Evolutionary conservation across 768 basidiomycete genomes (phyloP), one percentile per base, ranked within the genome.

Genomic region (Suillus ampliporus): DNA sequence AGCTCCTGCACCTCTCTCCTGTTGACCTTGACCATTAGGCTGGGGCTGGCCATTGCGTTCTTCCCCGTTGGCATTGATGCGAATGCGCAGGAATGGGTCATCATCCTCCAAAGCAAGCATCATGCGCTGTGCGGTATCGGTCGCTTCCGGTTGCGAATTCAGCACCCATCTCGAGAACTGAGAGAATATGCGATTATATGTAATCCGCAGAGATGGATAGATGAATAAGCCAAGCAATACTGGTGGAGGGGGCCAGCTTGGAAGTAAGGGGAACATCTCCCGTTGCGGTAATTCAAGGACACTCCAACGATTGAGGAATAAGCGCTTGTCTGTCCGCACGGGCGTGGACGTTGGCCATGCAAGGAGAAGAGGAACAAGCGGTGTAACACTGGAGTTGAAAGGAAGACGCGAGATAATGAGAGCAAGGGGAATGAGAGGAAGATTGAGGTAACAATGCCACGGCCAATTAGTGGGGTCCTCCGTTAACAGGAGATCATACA

Each of bases 381-480:
- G 73, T 0, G 75, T 65, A 15, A 75, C 60, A 19, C 64, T 65
- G 26, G 71, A 73, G 41, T 69, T 74, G 21, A 77, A 46, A 60
- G 81, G 80, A 47, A 87, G 80, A 44, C 89, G 87, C 37, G 89
- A 84, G 35, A 86, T 74, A 68, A 92, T 80, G 64, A 94, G 86
- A 31, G 83, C 81, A 48, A 91, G 71, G 0, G 92, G 90, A 44
- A 94, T 81, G 38, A 89, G 74, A 8, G 90, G 90, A 17, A 94
- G 85, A 71, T 92, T 89, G 70, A 91, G 72, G 76, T 84, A 91
- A 41, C 90, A 89, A 50, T 87, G 84, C 85, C 86, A 88, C 1
- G 89, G 87, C 92, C 92, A 94, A 58, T 87, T 85, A 44, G 78
- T 76, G 1, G 87, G 87, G 69, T 93, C 88, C 64, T 89, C 83